These are phyloP conservation scores for Immersiella caudata DNA, from an alignment of 495 filamentous ascomycete species.

Conservation along the genomic window DNA sequence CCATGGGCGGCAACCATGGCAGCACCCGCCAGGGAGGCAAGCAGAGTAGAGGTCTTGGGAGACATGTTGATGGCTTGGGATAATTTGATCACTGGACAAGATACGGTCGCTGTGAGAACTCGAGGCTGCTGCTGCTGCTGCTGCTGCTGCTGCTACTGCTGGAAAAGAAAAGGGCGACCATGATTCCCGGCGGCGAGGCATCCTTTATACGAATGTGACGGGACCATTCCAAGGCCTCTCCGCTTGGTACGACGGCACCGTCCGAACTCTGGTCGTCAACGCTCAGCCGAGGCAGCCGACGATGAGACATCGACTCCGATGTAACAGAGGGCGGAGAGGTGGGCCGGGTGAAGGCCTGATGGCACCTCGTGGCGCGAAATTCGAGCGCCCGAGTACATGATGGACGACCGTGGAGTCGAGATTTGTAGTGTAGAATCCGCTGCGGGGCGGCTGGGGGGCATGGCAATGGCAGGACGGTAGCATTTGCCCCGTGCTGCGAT, in stretches of 20 bases:
- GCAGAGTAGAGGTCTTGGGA: constrained; percentile 35
- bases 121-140: constrained; percentile 5
- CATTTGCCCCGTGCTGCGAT: constrained; percentile 12
- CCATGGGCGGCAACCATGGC: constrained; percentile 63
- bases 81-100: not conserved
- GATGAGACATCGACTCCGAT: constrained; percentile 20
- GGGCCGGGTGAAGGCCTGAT: constrained; percentile 10
- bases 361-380: not conserved
- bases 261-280: not conserved
- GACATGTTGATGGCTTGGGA: constrained; percentile 8
- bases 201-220: constrained; percentile 21
- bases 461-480: constrained; percentile 17
- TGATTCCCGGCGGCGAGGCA: not conserved
- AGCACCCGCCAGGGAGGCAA: constrained; percentile 53
- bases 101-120: constrained; percentile 6
- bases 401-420: constrained; percentile 1
- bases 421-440: not conserved
- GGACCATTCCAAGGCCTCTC: not conserved
- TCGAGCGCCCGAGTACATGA: not conserved
- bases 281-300: not conserved
- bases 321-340: constrained; percentile 18
- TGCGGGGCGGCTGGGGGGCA: not conserved
- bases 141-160: not conserved
- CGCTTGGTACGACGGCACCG: not conserved
- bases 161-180: not conserved